Conservation (phyloP, 2,329 filamentous ascomycete species). For the Arthrobotrys iridis region DNA sequence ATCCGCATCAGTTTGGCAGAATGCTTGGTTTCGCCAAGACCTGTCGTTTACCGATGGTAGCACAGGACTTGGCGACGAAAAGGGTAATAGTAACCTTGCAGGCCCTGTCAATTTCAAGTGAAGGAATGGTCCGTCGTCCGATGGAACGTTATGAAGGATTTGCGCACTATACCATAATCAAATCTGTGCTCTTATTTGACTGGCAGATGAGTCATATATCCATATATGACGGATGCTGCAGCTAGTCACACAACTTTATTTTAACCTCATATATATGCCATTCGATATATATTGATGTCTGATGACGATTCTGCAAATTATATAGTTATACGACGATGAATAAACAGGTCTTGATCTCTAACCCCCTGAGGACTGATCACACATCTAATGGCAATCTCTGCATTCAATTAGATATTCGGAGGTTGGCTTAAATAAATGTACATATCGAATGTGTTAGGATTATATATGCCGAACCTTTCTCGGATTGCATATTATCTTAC, state of each 20-base stretch:
- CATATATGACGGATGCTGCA: neutral
- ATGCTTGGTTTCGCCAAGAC: slow-evolving; percentile 3
- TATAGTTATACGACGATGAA: neutral
- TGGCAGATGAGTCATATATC: neutral
- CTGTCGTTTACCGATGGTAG: neutral
- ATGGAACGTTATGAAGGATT: neutral
- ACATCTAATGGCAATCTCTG: too few species aligned
- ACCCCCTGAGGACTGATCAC: too few species aligned
- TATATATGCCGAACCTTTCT: too few species aligned
- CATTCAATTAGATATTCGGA: too few species aligned
- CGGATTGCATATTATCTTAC: too few species aligned
- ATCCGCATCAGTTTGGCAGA: neutral
- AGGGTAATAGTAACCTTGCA: slow-evolving; percentile 1
- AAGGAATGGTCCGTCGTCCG: neutral
- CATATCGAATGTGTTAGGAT: too few species aligned
- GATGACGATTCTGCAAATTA: too few species aligned
- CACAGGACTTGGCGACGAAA: slow-evolving; percentile 9
- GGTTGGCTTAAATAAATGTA: too few species aligned
- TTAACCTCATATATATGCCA: too few species aligned
- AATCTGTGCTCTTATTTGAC: too few species aligned
- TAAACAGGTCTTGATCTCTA: neutral
- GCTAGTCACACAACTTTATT: slow-evolving; percentile 8
- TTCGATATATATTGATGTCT: too few species aligned
- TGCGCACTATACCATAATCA: too few species aligned
- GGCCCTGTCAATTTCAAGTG: neutral